Evolutionary conservation across 2,329 filamentous ascomycete species (phyloP).

Genomic region (Cordyceps sp.): DNA sequence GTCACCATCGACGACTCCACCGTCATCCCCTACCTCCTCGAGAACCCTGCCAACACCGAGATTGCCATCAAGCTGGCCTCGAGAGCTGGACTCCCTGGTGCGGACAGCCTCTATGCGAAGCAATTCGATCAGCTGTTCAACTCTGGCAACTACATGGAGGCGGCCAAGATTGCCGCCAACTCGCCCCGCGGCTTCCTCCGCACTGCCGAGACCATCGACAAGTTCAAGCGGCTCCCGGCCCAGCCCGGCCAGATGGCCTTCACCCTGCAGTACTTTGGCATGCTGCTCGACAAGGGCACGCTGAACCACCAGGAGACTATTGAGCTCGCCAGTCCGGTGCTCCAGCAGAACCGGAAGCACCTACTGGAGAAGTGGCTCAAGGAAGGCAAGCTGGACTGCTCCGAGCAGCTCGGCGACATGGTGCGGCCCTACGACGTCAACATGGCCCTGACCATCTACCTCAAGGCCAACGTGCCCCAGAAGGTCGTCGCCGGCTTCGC

Average conservation of each 20-base stretch:
- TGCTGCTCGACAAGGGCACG: slow-evolving; percentile 86
- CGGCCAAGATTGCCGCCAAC: slow-evolving; percentile 91
- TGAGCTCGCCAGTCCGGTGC: slow-evolving; percentile 80
- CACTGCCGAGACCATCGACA: slow-evolving; percentile 87
- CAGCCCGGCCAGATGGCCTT: slow-evolving; percentile 78
- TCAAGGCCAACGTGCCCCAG: slow-evolving; percentile 75
- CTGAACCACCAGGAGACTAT: slow-evolving; percentile 89
- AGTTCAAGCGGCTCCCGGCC: slow-evolving; percentile 75
- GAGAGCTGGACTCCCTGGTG: slow-evolving; percentile 80
- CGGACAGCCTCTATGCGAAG: slow-evolving; percentile 80
- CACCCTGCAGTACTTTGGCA: slow-evolving; percentile 94
- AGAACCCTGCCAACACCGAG: slow-evolving; percentile 86
- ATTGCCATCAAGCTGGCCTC: slow-evolving; percentile 95
- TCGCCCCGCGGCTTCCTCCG: slow-evolving; percentile 91
- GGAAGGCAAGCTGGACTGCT: slow-evolving; percentile 90
- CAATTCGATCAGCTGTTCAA: slow-evolving; percentile 82
- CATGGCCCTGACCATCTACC: slow-evolving; percentile 76
- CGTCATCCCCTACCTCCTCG: slow-evolving; percentile 84
- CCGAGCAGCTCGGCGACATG: slow-evolving; percentile 89
- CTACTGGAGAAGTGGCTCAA: slow-evolving; percentile 95
- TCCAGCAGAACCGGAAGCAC: slow-evolving; percentile 88
- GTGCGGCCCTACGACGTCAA: slow-evolving; percentile 79
- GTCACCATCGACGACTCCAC: slow-evolving; percentile 86
- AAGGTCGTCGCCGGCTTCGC: slow-evolving; percentile 94
- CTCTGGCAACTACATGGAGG: slow-evolving; percentile 67